A percentile compares a stretch with the other conserved stretches of the same genome.
Conservation (phyloP, 768 basidiomycete species). For the Hygrocybe coccinea region DNA sequence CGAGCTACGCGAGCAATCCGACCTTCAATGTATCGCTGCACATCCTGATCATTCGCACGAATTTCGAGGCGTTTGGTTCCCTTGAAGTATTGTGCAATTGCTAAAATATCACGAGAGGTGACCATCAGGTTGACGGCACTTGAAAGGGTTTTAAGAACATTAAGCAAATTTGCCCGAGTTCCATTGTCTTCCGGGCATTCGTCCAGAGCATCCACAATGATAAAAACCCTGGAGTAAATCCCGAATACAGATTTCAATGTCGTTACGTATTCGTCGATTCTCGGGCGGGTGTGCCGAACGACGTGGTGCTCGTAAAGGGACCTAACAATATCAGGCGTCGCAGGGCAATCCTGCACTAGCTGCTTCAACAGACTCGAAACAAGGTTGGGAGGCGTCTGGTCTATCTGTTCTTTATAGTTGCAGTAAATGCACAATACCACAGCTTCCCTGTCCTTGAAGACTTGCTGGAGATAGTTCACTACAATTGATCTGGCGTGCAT, state of each 20-base stretch:
- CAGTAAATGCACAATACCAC: not conserved
- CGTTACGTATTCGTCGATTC: not conserved
- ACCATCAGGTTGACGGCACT: slow-evolving; percentile 1
- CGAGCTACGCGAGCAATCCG: not conserved
- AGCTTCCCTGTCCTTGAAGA: not conserved
- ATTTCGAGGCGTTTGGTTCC: not conserved
- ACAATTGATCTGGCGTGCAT: slow-evolving; percentile 2
- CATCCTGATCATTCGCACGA: not conserved
- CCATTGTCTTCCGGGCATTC: not conserved
- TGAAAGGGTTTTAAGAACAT: not conserved
- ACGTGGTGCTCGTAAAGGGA: not conserved
- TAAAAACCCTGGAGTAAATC: not conserved
- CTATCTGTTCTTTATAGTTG: not conserved
- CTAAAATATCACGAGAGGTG: not conserved
- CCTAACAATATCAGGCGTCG: not conserved
- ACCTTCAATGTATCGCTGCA: not conserved
- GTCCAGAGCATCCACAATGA: slow-evolving; percentile 4
- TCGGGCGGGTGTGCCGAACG: not conserved
- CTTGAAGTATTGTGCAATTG: not conserved
- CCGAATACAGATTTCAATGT: not conserved
- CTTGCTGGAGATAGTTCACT: not conserved
- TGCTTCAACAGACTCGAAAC: slow-evolving; percentile 3
- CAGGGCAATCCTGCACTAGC: not conserved
- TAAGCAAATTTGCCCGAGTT: not conserved
- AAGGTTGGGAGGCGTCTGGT: not conserved